Percentiles rank a stretch among this genome's conserved stretches.
Evolutionary conservation across 768 basidiomycete genomes (phyloP).

Genomic region (Leccinum imitatum): DNA sequence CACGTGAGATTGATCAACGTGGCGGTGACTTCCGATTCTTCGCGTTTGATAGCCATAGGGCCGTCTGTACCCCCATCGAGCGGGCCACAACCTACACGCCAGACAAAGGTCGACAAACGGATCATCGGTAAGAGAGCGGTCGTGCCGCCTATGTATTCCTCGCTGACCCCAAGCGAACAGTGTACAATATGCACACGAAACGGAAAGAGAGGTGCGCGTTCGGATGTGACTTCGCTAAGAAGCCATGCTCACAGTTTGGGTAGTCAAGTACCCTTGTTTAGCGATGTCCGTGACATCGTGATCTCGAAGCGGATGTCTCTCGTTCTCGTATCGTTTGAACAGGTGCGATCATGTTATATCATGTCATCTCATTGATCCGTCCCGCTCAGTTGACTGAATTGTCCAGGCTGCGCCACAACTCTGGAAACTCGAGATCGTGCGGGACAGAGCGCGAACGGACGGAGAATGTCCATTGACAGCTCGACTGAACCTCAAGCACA

Average conservation of each 20-base stretch:
- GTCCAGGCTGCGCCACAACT: conserved; percentile 69
- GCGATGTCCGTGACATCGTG: conserved; percentile 53
- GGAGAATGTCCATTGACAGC: conserved; percentile 14
- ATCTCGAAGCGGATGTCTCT: conserved; percentile 43
- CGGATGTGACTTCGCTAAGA: not conserved
- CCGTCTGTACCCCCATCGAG: conserved; percentile 41
- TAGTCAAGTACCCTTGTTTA: conserved; percentile 52
- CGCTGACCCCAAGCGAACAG: conserved; percentile 27
- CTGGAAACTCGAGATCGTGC: conserved; percentile 67
- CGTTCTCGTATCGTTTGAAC: conserved; percentile 40
- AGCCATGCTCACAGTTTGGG: not conserved
- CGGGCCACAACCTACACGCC: conserved; percentile 45
- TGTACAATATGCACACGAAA: conserved; percentile 47
- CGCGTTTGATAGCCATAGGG: conserved; percentile 47
- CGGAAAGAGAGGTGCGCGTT: conserved; percentile 45
- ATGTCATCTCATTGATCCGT: not conserved
- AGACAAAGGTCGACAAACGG: conserved; percentile 50
- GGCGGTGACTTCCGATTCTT: conserved; percentile 45
- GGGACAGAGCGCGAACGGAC: conserved; percentile 43
- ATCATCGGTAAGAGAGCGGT: conserved; percentile 41
- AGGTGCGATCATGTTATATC: conserved; percentile 14
- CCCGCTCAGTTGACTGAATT: not conserved
- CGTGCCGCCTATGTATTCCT: not conserved
- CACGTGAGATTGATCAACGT: conserved; percentile 50
- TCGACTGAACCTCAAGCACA: conserved; percentile 49